Evolutionary conservation across 345 rosid genomes (phyloP), one percentile per base, ranked within the genome.

Genomic region (Garcia nutans): DNA sequence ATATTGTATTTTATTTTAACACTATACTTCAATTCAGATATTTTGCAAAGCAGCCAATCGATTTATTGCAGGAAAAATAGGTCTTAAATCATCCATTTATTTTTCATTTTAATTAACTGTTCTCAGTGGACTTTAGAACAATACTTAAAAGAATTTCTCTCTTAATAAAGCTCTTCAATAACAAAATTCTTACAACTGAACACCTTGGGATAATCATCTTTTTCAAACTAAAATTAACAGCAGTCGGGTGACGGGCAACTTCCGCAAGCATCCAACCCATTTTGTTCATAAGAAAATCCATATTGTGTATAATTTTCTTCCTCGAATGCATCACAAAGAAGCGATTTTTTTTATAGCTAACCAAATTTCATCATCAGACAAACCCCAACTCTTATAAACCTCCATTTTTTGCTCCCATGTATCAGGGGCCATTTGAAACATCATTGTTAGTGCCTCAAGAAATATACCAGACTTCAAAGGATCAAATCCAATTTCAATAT

Each of bases 291-390:
- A 72, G 66, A 72, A 59, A 72, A n/a, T 72, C 67, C 75, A 45
- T 72, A 2, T 16, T 50, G 5, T 33, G 10, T 3, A 0, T 60
- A 42, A 72, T 26, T 47, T 59, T 72, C 22, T 72, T 26, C 12
- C 11, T 50, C 0, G 75, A 63, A 33, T 33, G 8, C 6, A 4
- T 13, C 61, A 65, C 33, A 61, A 49, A 65, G 8, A 26, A 31
- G 2, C 87, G 88, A 58, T 56, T 71, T 75, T 88, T 33, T 33
- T 33, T 66, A 86, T 84, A 1, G 84, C 78, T 3, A 10, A 24
- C 74, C 77, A 47, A 37, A 80, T 23, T 1, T 77, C 87, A 0
- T 77, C 76, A 11, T 50, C 72, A 3, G 79, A 72, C 72, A 82
- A 87, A 69, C 86, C 87, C 77, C 81, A 76, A 17, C 12, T 73